Base-by-base conservation (phyloP, 129 eudicot species). In the Silybum marianum region DNA sequence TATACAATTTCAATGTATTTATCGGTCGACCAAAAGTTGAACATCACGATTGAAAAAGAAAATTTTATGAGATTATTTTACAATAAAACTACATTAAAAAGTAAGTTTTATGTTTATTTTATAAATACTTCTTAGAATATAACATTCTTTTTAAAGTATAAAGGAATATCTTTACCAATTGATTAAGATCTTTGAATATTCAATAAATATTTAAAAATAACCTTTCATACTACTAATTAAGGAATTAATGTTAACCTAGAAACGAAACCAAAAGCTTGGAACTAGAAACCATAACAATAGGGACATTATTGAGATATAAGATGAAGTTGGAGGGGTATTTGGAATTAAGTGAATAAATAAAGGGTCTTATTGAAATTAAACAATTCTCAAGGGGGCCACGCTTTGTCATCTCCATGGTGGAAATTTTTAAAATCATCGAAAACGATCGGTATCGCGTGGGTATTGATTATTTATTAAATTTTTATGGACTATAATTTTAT, bases 361-460 rank as follows among this genome's bases (percentile, higher is more conserved):
- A 23, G 73, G 73, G 73, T 71, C 62, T 18, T 25, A 22, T 7
- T 60, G 11, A 1, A 34, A 23, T 65, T 38, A 3, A 63, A 13
- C 68, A 36, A 63, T 30, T 62, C 42, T 36, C 73, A 38, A 79
- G 82, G 88, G 88, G 36, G 80, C 89, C 73, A 26, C 16, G 60
- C 73, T 83, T 54, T 80, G 83, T 80, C 76, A 77, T 75, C 82
- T 40, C 83, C 84, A 72, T 63, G 76, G 81, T 73, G 84, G 80
- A 73, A 25, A 22, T 38, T 21, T 77, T 77, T 36, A 77, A 32
- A 77, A 38, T 38, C 38, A 38, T 77, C 58, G 62, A 63, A 62
- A 65, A 65, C 36, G 72, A 77, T 42, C 3, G 72, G 6, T 58
- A 58, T 77, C 36, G 80, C 72, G 80, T 76, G 80, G 36, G 66